Conservation (phyloP, 805 yeast genomes). For the Priceomyces castillae region DNA sequence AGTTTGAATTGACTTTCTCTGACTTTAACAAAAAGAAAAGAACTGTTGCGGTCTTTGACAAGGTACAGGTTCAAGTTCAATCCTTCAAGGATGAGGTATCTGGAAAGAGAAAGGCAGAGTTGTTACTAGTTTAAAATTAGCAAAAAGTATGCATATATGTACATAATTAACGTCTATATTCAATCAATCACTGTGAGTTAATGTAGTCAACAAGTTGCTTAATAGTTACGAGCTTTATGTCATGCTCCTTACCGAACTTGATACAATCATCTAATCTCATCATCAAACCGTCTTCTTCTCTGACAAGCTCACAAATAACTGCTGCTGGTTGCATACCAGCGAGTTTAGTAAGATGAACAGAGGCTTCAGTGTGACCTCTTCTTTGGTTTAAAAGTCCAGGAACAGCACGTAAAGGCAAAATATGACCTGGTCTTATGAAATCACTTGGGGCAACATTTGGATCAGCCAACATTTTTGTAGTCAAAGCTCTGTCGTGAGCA, state of each 20-base stretch:
- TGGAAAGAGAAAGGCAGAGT: constrained; percentile 88
- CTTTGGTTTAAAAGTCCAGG: constrained; percentile 79
- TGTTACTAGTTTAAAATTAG: constrained; percentile 48
- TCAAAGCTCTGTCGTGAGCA: constrained; percentile 88
- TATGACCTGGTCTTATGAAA: constrained; percentile 90
- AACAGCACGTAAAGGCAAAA: constrained; percentile 87
- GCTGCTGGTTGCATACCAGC: constrained; percentile 83
- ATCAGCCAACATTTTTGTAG: constrained; percentile 70
- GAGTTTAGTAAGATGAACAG: constrained; percentile 78
- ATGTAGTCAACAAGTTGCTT: constrained; percentile 65
- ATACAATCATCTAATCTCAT: constrained; percentile 88
- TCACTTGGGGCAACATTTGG: constrained; percentile 55
- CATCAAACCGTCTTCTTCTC: constrained; percentile 93
- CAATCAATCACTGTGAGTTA: constrained; percentile 1
- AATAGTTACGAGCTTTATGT: constrained; percentile 73
- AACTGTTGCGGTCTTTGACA: constrained; percentile 73
- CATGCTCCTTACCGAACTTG: constrained; percentile 58
- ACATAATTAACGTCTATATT: constrained; percentile 1
- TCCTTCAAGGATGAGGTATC: constrained; percentile 82
- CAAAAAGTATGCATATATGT: constrained; percentile 2
- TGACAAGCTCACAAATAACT: constrained; percentile 90
- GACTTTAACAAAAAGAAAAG: constrained; percentile 43
- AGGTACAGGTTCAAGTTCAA: constrained; percentile 77
- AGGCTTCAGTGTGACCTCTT: constrained; percentile 97
- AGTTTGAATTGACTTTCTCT: constrained; percentile 63